phyloP scores from a whole-genome alignment of 1,139 yeast species.

The Protomyces pachydermus region DNA sequence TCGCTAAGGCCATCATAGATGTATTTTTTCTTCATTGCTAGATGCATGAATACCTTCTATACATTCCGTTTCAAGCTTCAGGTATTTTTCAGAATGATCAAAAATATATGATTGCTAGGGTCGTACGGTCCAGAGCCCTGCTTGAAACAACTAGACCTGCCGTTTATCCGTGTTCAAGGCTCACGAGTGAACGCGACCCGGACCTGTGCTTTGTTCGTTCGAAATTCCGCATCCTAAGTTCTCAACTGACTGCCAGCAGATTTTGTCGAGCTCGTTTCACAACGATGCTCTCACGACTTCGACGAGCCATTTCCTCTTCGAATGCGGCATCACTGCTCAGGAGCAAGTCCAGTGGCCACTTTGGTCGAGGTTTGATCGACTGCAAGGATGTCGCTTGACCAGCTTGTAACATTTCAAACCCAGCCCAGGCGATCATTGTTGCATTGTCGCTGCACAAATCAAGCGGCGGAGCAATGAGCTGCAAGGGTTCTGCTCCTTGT shows the following conservation, averaged over 20 bases:
- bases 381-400: background rate
- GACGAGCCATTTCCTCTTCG: background rate
- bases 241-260: background rate
- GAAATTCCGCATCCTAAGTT: too few relatives aligned
- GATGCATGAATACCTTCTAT: too few relatives aligned
- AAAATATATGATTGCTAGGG: too few relatives aligned
- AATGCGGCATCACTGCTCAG: conserved; percentile 6
- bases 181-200: too few relatives aligned
- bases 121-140: too few relatives aligned
- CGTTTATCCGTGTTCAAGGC: too few relatives aligned
- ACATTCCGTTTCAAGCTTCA: too few relatives aligned
- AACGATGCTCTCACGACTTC: background rate
- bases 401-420: conserved; percentile 56
- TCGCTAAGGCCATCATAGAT: too few relatives aligned
- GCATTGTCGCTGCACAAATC: conserved; percentile 90
- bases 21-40: too few relatives aligned
- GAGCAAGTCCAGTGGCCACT: conserved; percentile 21
- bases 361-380: conserved; percentile 18
- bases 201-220: too few relatives aligned
- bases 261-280: background rate
- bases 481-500: conserved; percentile 1
- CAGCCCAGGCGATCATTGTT: conserved; percentile 96
- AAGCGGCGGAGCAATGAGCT: conserved; percentile 55
- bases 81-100: too few relatives aligned
- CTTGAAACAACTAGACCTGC: too few relatives aligned